Evolutionary conservation across 2,329 filamentous ascomycete genomes (phyloP).

Genomic region (Monilinia laxa): DNA sequence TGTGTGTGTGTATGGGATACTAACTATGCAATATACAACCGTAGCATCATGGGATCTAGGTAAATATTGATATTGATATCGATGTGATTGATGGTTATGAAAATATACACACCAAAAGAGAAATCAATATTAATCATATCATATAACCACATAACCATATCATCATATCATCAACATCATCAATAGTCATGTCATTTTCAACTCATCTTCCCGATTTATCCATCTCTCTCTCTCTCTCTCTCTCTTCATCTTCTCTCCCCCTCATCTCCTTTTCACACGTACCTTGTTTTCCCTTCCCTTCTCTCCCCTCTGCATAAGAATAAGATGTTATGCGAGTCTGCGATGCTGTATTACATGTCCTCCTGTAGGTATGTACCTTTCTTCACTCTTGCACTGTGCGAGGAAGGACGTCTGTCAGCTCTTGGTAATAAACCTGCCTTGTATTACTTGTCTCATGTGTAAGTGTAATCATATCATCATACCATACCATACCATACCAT

Average conservation of each 20-base stretch:
- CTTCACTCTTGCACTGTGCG: not conserved
- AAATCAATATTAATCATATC: no score
- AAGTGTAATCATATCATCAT: not conserved
- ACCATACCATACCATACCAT: no score
- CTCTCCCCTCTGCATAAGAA: not conserved
- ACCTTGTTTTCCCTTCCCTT: no score
- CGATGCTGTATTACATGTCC: not conserved
- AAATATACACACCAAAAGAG: not conserved
- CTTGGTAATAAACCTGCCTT: not conserved
- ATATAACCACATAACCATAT: not conserved
- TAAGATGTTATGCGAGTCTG: not conserved
- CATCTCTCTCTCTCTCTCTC: not conserved
- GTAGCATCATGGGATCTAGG: no score
- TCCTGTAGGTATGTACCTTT: not conserved
- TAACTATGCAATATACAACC: no score
- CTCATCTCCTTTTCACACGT: no score
- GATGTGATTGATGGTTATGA: no score
- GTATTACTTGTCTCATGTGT: not conserved
- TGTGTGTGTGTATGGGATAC: no score
- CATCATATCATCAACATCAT: not conserved
- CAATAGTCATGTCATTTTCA: no score
- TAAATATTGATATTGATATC: no score
- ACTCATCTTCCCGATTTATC: constrained; percentile 7
- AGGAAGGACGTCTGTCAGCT: no score
- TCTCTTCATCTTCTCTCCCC: no score